Conservation (phyloP, 495 filamentous ascomycete species). For the Xylaria castorea region DNA sequence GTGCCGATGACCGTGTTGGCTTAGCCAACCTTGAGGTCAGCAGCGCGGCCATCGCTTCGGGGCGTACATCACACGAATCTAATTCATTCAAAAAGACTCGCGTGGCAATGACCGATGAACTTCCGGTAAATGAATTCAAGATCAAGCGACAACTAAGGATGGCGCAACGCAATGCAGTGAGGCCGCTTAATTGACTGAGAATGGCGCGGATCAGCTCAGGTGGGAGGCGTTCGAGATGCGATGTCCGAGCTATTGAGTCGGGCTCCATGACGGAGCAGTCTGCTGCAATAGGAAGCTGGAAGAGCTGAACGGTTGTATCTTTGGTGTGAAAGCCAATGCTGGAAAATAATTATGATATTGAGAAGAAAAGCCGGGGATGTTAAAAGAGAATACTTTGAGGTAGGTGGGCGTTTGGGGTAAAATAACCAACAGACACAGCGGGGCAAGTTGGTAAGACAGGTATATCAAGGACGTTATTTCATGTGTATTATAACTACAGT, state of each 20-base stretch:
- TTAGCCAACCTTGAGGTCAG: slow-evolving; percentile 7
- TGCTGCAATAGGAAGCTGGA: not conserved
- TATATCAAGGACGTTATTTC: too few species aligned
- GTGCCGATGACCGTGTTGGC: slow-evolving; percentile 11
- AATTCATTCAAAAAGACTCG: not conserved
- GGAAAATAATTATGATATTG: not conserved
- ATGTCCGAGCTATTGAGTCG: slow-evolving; percentile 12
- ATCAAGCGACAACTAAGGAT: slow-evolving; percentile 4
- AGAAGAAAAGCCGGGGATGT: not conserved
- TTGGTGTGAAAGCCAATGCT: not conserved
- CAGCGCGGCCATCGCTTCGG: not conserved
- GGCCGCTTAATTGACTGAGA: slow-evolving; percentile 10
- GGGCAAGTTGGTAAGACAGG: not conserved
- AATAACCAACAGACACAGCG: not conserved
- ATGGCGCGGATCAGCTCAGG: slow-evolving; percentile 14
- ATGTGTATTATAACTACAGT: too few species aligned
- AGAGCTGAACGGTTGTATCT: not conserved
- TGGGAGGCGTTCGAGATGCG: slow-evolving; percentile 20
- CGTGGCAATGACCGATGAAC: not conserved
- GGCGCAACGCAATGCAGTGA: slow-evolving; percentile 8
- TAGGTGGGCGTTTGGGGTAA: not conserved
- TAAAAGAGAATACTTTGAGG: not conserved
- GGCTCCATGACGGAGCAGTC: slow-evolving; percentile 11
- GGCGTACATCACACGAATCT: not conserved
- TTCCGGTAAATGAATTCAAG: slow-evolving; percentile 6